Evolutionary conservation across 805 yeast species (phyloP).

Genomic region (Cyberlindnera galapagoensis): DNA sequence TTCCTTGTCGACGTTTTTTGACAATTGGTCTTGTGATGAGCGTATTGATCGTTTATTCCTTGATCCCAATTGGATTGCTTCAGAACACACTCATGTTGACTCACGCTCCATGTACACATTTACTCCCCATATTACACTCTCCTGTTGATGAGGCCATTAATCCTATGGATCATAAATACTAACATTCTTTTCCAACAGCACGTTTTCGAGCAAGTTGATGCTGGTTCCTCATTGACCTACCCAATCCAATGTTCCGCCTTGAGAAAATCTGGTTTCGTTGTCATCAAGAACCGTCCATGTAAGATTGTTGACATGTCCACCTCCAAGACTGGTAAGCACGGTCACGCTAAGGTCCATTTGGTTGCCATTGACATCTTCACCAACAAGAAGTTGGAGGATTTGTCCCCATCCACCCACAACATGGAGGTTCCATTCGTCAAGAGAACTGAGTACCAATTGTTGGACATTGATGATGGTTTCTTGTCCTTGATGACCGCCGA

Average conservation of each 20-base stretch:
- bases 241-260: constrained; percentile 99
- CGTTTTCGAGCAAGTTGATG: constrained; percentile 95
- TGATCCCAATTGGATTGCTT: background rate
- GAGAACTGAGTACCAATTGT: constrained; percentile 94
- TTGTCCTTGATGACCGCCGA: constrained; percentile 93
- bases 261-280: constrained; percentile 99
- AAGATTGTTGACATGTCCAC: constrained; percentile 99
- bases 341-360: constrained; percentile 99
- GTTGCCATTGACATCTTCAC: constrained; percentile 99
- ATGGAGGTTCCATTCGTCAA: constrained; percentile 98
- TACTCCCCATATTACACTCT: background rate
- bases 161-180: constrained; percentile 3
- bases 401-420: constrained; percentile 99
- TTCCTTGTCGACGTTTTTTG: background rate
- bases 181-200: constrained; percentile 48
- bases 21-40: background rate
- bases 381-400: constrained; percentile 98
- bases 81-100: background rate
- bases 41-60: background rate
- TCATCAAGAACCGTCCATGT: constrained; percentile 98
- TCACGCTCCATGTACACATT: background rate
- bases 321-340: constrained; percentile 99
- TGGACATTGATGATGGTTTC: constrained; percentile 98
- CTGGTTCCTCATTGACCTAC: constrained; percentile 97
- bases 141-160: background rate